These are phyloP conservation scores for Carex sylvatica DNA, from an alignment of 202 grass and related monocot species.

Conservation along the genomic window DNA sequence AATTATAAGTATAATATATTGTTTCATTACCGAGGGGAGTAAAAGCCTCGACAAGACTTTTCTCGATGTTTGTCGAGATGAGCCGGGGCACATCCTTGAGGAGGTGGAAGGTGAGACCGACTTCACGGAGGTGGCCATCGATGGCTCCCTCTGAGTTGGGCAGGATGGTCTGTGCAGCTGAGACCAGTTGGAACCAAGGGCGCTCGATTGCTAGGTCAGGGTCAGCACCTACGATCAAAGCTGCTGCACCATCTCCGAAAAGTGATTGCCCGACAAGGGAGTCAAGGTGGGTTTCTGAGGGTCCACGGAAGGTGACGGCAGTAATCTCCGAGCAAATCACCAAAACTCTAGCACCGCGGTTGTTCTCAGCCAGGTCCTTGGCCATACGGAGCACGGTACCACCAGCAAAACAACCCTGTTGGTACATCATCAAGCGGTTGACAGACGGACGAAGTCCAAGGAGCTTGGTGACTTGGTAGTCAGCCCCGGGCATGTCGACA, in stretches of 20 bases:
- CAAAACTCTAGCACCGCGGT: slow-evolving; percentile 53
- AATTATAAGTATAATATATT: background rate
- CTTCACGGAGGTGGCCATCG: slow-evolving; percentile 62
- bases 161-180: slow-evolving; percentile 54
- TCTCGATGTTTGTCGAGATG: slow-evolving; percentile 77
- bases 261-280: slow-evolving; percentile 68
- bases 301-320: slow-evolving; percentile 55
- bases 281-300: slow-evolving; percentile 57
- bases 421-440: slow-evolving; percentile 83
- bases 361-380: slow-evolving; percentile 81
- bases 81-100: slow-evolving; percentile 73
- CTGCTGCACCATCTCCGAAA: slow-evolving; percentile 59
- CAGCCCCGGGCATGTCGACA: slow-evolving; percentile 83
- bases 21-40: slow-evolving; percentile 12
- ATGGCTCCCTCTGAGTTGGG: slow-evolving; percentile 74
- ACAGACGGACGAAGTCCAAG: slow-evolving; percentile 60
- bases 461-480: slow-evolving; percentile 83
- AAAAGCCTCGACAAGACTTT: slow-evolving; percentile 37
- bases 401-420: slow-evolving; percentile 75
- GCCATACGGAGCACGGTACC: slow-evolving; percentile 60
- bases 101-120: slow-evolving; percentile 65
- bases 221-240: slow-evolving; percentile 55
- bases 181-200: slow-evolving; percentile 61
- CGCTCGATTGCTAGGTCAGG: slow-evolving; percentile 42
- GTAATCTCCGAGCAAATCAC: slow-evolving; percentile 70